Evolutionary conservation across 2,329 filamentous ascomycete species (phyloP).

Genomic region (Dryadomyces quercus-mongolicae): DNA sequence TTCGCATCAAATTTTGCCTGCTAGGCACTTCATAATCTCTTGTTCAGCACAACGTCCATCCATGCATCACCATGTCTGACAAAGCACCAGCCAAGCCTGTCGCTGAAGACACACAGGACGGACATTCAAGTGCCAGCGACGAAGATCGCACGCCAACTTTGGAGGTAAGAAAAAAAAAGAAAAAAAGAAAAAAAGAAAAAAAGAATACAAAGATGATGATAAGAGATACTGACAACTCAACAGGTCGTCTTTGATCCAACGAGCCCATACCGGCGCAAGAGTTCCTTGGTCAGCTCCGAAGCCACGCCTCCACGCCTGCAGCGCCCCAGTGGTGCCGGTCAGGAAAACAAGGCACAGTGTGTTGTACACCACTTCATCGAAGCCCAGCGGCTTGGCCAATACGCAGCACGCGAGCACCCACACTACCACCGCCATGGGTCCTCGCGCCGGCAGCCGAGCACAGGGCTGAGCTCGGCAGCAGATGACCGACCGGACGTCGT

Average conservation of each 20-base stretch:
- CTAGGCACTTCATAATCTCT: too few species aligned
- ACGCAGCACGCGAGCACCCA: conserved; percentile 7
- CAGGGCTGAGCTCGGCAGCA: not conserved
- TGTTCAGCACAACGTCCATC: too few species aligned
- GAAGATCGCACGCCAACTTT: conserved; percentile 35
- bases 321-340: conserved; percentile 7
- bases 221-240: too few species aligned
- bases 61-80: not conserved
- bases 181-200: not conserved
- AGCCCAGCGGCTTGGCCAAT: conserved; percentile 30
- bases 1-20: not conserved
- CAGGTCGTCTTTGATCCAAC: conserved; percentile 51
- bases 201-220: not conserved
- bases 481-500: not conserved
- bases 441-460: not conserved
- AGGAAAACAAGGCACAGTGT: conserved; percentile 38
- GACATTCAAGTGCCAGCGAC: conserved; percentile 33
- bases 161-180: conserved; percentile 30
- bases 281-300: conserved; percentile 46
- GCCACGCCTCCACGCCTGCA: conserved; percentile 23
- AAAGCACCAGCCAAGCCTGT: not conserved
- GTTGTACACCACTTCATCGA: conserved; percentile 55
- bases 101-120: conserved; percentile 19
- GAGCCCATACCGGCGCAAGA: conserved; percentile 52
- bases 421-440: not conserved